Evolutionary conservation across 2,329 filamentous ascomycete species (phyloP).

Genomic region (Epichloe glyceriae): DNA sequence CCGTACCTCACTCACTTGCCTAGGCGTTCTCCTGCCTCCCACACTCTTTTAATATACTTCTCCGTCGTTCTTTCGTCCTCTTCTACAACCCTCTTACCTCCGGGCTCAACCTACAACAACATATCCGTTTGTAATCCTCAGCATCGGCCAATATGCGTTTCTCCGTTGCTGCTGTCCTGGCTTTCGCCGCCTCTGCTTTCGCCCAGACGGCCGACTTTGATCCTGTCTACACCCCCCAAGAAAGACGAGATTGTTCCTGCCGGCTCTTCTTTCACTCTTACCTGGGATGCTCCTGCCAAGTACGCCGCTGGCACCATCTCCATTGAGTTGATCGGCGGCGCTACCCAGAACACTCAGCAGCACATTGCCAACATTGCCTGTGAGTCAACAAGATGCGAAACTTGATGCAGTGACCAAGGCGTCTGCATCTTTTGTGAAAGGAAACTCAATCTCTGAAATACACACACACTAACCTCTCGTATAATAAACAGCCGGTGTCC

Average conservation of each 20-base stretch:
- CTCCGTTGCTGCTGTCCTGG: slow-evolving; percentile 36
- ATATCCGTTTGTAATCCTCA: not conserved
- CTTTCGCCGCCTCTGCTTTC: slow-evolving; percentile 35
- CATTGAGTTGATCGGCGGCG: slow-evolving; percentile 43
- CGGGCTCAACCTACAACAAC: not conserved
- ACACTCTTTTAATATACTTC: slow-evolving; percentile 17
- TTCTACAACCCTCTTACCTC: not conserved
- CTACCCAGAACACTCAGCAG: slow-evolving; percentile 27
- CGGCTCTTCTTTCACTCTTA: slow-evolving; percentile 36
- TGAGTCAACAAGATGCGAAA: slow-evolving; percentile 24
- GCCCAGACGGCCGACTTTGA: slow-evolving; percentile 46
- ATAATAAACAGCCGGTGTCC: slow-evolving; percentile 28
- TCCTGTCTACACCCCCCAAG: slow-evolving; percentile 36
- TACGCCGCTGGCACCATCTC: slow-evolving; percentile 32
- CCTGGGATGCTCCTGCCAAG: slow-evolving; percentile 32
- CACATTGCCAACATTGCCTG: slow-evolving; percentile 32
- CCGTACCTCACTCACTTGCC: slow-evolving; percentile 11
- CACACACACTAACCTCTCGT: not conserved
- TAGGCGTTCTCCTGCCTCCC: slow-evolving; percentile 15
- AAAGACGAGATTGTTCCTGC: slow-evolving; percentile 30
- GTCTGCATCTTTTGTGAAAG: not conserved
- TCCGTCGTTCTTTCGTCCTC: slow-evolving; percentile 6
- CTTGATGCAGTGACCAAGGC: not conserved
- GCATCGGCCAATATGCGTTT: slow-evolving; percentile 40
- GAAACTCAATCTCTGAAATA: not conserved